Base-by-base conservation (phyloP, 352 stramenopile species). In the Globisporangium spiculum region DNA sequence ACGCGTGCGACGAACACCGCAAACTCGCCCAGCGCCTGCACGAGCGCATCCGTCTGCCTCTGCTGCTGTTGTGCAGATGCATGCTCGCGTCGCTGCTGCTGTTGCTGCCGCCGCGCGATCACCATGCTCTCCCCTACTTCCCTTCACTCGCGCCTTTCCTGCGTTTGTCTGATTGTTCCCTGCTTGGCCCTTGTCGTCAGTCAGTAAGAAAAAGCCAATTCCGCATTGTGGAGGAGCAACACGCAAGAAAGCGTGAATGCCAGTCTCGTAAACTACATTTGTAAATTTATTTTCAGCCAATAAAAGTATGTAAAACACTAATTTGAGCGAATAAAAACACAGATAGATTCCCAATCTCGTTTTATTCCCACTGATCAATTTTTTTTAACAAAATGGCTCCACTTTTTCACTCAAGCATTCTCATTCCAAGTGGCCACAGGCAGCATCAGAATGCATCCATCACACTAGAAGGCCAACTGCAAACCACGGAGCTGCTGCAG, bases 1-100 rank as follows among this genome's bases (percentile, higher is more conserved):
- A 74, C 63, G 27, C 63, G 71, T 66, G 73, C 30, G 32, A 89
- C 59, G 32, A 80, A 85, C 1, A 87, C 55, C 3, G 80, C 68
- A 54, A 88, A 80, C 69, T 93, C 84, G 59, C 83, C 82, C 26
- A 95, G 78, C 26, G 81, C 82, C 53, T 78, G 76, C 41, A 86
- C 67, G 55, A 88, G 75, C 66, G 70, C 69, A 36, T 59, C 46
- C 1, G 38, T 52, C 56, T 68, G 63, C 16, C 54, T 36, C 62
- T 67, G 30, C 24, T 46, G 36, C 14, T 56, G 44, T 27, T 48
- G 44, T 4, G 46, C 18, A 12, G 10, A 46, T 18, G 44, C 26
- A 30, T 26, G 20, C 57, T 59, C 57, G 2, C 64, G 54, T 57
- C 64, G 55, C 44, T 20, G 27, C 41, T 55, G 26, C 26, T 30